These are phyloP conservation scores for Skeletonema potamos DNA, from an alignment of 108 stramenopile species.

Conservation along the genomic window DNA sequence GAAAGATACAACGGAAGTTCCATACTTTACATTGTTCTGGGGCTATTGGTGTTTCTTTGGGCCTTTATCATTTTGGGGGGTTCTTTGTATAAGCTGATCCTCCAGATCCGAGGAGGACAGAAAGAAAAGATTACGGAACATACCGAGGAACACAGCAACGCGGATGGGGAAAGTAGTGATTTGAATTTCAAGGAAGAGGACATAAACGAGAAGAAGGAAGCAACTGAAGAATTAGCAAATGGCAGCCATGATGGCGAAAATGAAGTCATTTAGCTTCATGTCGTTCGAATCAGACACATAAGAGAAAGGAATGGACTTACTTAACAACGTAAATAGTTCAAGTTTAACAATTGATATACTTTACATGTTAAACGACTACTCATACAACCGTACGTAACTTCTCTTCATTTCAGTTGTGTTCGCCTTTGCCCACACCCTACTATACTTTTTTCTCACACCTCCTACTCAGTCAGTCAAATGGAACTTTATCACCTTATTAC, in stretches of 20 bases:
- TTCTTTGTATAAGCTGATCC: conserved; percentile 23
- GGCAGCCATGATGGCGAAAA: too few species aligned
- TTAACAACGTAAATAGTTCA: neutral
- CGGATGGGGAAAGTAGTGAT: neutral
- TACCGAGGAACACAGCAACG: neutral
- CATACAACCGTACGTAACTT: neutral
- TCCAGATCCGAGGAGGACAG: neutral
- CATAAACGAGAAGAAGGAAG: neutral
- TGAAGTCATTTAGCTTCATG: neutral
- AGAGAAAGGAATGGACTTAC: neutral
- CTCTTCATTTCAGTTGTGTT: neutral
- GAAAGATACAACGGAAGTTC: conserved; percentile 9
- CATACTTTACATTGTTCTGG: conserved; percentile 11
- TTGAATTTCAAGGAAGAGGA: neutral
- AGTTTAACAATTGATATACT: neutral
- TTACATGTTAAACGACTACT: neutral
- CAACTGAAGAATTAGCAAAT: too few species aligned
- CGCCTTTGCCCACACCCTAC: neutral
- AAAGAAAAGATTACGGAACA: neutral
- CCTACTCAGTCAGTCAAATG: neutral
- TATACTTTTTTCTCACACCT: neutral
- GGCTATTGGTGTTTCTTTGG: conserved; percentile 22
- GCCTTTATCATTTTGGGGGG: conserved; percentile 20
- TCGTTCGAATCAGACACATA: neutral
- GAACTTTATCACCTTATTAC: neutral